Percentiles rank a stretch among this genome's conserved stretches.
Conservation (phyloP, 495 filamentous ascomycete species). For the Pseudevernia furfuracea region DNA sequence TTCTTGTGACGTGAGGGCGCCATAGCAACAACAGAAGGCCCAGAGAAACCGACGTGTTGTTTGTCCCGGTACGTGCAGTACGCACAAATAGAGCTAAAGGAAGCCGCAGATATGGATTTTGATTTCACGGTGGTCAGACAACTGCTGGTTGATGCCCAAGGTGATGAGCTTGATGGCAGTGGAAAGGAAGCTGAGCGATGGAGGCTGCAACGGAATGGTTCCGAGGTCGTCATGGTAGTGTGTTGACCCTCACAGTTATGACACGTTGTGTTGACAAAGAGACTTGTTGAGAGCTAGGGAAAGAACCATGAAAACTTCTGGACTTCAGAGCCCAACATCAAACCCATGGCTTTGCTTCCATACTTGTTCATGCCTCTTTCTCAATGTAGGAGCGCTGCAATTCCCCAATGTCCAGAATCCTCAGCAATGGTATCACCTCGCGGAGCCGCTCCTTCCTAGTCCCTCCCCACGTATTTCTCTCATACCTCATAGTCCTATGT, state of each 20-base stretch:
- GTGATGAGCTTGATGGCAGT: neutral
- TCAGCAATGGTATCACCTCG: neutral
- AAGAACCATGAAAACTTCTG: neutral
- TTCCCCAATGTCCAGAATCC: neutral
- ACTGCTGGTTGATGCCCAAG: neutral
- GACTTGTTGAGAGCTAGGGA: neutral
- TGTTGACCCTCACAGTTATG: neutral
- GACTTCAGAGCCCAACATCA: neutral
- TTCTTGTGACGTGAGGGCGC: neutral
- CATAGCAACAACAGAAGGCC: neutral
- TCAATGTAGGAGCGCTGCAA: neutral
- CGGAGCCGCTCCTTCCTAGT: too few species aligned
- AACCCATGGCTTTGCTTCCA: neutral
- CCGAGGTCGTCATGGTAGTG: neutral
- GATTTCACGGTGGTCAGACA: neutral
- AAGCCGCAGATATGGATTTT: neutral
- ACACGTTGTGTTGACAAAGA: neutral
- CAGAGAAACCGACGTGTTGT: neutral
- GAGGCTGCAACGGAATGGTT: neutral
- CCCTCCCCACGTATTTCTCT: neutral
- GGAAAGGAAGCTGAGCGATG: neutral
- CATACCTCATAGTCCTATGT: neutral
- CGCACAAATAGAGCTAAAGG: neutral
- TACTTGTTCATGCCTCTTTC: neutral
- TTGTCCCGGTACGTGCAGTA: neutral